These are phyloP conservation scores for Malus asiatica DNA, from an alignment of 306 rosid genomes.

Conservation along the genomic window DNA sequence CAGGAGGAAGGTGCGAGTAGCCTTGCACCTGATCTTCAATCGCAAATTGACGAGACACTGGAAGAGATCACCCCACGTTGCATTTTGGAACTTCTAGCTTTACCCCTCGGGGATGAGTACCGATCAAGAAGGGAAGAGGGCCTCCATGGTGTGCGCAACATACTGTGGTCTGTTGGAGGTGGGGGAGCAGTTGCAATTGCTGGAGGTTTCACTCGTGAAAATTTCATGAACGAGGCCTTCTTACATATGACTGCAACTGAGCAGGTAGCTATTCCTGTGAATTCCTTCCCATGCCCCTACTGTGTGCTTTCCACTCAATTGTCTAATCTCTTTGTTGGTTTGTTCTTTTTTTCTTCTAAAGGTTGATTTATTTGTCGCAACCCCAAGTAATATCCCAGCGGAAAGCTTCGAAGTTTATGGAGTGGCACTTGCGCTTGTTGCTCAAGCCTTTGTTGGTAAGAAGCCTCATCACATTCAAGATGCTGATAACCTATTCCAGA, in stretches of 20 bases:
- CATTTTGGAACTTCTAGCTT: slow-evolving; percentile 84
- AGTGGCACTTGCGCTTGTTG: slow-evolving; percentile 95
- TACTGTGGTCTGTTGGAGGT: slow-evolving; percentile 95
- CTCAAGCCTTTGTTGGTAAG: slow-evolving; percentile 81
- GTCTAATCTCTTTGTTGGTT: neutral
- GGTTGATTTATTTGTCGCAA: slow-evolving; percentile 92
- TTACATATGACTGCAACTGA: slow-evolving; percentile 85
- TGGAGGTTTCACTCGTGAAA: slow-evolving; percentile 89
- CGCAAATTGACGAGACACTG: slow-evolving; percentile 90
- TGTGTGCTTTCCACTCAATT: neutral
- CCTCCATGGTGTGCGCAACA: slow-evolving; percentile 83
- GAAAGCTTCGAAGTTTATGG: slow-evolving; percentile 98
- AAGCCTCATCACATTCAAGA: slow-evolving; percentile 89
- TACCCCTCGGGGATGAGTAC: slow-evolving; percentile 61
- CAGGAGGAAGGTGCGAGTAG: slow-evolving; percentile 97
- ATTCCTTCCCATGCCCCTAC: neutral
- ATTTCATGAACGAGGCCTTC: slow-evolving; percentile 79
- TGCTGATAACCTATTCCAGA: slow-evolving; percentile 84
- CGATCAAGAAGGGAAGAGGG: slow-evolving; percentile 73
- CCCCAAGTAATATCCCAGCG: slow-evolving; percentile 91
- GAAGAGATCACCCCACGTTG: slow-evolving; percentile 92
- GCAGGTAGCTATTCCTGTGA: slow-evolving; percentile 48
- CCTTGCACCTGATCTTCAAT: slow-evolving; percentile 89
- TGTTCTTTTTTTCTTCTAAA: slow-evolving; percentile 13
- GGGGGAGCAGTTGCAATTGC: slow-evolving; percentile 96